These are phyloP conservation scores for Tricholoma flavovirens DNA, from an alignment of 768 basidiomycete species.

Conservation along the genomic window DNA sequence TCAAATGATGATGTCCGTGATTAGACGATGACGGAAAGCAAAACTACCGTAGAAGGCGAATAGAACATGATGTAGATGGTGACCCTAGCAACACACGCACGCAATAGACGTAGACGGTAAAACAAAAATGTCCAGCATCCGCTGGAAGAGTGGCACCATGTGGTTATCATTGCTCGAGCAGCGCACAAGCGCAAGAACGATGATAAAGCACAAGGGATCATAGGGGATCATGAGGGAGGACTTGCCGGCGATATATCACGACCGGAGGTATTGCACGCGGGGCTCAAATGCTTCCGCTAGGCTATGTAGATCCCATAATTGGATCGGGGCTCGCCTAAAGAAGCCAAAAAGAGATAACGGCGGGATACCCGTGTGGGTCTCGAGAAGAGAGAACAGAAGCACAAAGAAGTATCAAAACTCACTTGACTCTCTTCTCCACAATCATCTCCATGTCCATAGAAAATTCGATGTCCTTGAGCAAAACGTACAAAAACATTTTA, in stretches of 20 bases:
- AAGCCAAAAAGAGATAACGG: neutral
- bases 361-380: conserved; percentile 6
- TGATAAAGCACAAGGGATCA: neutral
- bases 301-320: neutral
- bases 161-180: neutral
- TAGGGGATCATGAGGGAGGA: neutral
- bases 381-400: conserved; percentile 12
- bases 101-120: neutral
- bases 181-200: neutral
- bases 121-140: neutral
- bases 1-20: neutral
- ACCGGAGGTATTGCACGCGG: neutral
- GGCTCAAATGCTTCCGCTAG: neutral
- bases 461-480: conserved; percentile 1
- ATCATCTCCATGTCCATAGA: neutral
- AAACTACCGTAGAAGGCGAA: neutral
- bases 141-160: neutral
- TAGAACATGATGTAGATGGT: neutral
- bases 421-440: conserved; percentile 2
- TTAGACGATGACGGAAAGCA: neutral
- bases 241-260: neutral
- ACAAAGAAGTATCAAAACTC: neutral
- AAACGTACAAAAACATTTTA: conserved; percentile 2
- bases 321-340: neutral
- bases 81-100: neutral